Evolutionary conservation across 2,329 filamentous ascomycete genomes (phyloP).

Genomic region (Orbilia javanica): DNA sequence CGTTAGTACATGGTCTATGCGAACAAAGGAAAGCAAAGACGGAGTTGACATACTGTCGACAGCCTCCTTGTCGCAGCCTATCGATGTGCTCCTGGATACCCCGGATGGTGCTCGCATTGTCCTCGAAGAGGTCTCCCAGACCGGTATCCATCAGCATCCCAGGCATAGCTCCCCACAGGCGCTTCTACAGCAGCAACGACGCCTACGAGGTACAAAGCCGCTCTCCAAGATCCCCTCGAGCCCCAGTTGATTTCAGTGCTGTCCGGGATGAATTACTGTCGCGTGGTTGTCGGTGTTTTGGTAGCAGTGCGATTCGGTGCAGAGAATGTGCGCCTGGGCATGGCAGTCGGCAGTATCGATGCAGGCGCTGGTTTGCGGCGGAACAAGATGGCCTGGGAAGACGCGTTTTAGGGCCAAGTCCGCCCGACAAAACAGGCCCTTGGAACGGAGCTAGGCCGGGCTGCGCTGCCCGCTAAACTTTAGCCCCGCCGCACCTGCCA

Average conservation of each 20-base stretch:
- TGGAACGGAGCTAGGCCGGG: neutral
- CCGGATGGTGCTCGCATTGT: conserved; percentile 54
- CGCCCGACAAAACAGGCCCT: too few species aligned
- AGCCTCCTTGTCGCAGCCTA: conserved; percentile 60
- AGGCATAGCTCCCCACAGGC: conserved; percentile 35
- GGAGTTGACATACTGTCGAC: conserved; percentile 59
- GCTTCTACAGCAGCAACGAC: neutral
- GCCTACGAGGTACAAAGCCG: neutral
- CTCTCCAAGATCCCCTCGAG: neutral
- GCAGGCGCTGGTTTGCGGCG: conserved; percentile 26
- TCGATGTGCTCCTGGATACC: conserved; percentile 60
- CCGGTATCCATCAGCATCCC: conserved; percentile 56
- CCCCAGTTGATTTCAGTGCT: neutral
- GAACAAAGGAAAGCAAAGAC: neutral
- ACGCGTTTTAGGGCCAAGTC: conserved; percentile 3
- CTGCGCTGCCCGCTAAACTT: neutral
- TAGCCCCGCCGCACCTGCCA: neutral
- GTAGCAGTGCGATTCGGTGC: neutral
- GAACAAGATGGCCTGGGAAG: conserved; percentile 16
- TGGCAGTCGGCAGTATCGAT: too few species aligned
- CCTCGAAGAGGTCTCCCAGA: conserved; percentile 54
- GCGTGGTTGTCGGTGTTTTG: too few species aligned
- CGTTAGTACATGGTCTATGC: neutral
- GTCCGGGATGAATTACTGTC: neutral
- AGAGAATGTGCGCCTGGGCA: too few species aligned